These are phyloP conservation scores for Parsonsia alboflavescens DNA, from an alignment of 257 asterid genomes.

Conservation along the genomic window DNA sequence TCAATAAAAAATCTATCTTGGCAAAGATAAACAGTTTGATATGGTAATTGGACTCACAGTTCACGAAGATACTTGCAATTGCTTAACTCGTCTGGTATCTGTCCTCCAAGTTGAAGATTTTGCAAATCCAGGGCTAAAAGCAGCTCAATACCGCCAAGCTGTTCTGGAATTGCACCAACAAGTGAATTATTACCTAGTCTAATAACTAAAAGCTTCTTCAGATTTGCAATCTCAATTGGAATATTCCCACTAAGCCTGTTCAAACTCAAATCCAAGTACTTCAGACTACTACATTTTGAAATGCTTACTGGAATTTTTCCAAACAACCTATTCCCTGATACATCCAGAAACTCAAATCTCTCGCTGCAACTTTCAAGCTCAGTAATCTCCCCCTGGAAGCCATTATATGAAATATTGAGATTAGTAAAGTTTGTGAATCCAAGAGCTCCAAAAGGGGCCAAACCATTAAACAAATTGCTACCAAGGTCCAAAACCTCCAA, in stretches of 20 bases:
- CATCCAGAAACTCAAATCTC: slow-evolving; percentile 55
- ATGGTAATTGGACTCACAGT: slow-evolving; percentile 55
- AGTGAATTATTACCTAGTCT: slow-evolving; percentile 63
- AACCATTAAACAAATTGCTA: slow-evolving; percentile 60
- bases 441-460: slow-evolving; percentile 59
- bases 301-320: slow-evolving; percentile 65
- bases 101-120: slow-evolving; percentile 56
- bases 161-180: slow-evolving; percentile 57
- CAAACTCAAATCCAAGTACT: slow-evolving; percentile 75
- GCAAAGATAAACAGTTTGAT: background rate
- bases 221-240: slow-evolving; percentile 52
- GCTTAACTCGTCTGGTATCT: slow-evolving; percentile 61
- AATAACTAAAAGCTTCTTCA: slow-evolving; percentile 51
- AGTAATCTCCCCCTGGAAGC: slow-evolving; percentile 50
- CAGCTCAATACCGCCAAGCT: slow-evolving; percentile 67
- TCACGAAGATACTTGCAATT: slow-evolving; percentile 78
- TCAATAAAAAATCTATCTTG: slow-evolving; percentile 8
- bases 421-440: slow-evolving; percentile 41
- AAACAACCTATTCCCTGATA: slow-evolving; percentile 54
- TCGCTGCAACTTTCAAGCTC: slow-evolving; percentile 42
- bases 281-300: slow-evolving; percentile 50
- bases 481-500: slow-evolving; percentile 88
- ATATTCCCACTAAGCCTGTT: slow-evolving; percentile 66
- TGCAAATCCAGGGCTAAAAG: slow-evolving; percentile 80
- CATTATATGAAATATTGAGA: slow-evolving; percentile 62